Evolutionary conservation across 768 basidiomycete genomes (phyloP).

Genomic region (Hygrocybe coccinea): DNA sequence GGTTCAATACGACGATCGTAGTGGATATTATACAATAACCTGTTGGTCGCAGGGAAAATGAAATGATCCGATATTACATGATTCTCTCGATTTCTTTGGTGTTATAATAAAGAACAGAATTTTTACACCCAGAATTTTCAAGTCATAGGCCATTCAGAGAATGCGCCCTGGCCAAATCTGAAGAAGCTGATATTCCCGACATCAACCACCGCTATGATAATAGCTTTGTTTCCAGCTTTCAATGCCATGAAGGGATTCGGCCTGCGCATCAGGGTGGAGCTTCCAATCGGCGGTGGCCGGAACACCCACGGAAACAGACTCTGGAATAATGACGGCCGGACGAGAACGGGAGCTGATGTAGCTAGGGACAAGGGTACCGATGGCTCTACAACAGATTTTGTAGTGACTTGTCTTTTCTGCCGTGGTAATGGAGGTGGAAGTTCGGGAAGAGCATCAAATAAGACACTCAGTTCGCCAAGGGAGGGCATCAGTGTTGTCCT

Average conservation of each 20-base stretch:
- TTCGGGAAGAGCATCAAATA: slow-evolving; percentile 70
- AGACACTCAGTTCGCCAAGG: slow-evolving; percentile 64
- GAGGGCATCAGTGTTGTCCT: slow-evolving; percentile 79
- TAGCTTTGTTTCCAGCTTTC: slow-evolving; percentile 76
- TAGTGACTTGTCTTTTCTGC: slow-evolving; percentile 28
- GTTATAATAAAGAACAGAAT: not conserved
- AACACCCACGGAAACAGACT: slow-evolving; percentile 27
- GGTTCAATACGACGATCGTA: too few species aligned
- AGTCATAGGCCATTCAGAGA: slow-evolving; percentile 78
- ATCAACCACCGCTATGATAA: slow-evolving; percentile 86
- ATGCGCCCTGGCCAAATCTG: slow-evolving; percentile 78
- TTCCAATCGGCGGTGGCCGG: slow-evolving; percentile 9
- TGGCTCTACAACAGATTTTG: not conserved
- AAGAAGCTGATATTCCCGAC: slow-evolving; percentile 85
- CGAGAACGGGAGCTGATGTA: not conserved
- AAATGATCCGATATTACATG: too few species aligned
- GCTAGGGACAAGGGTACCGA: not conserved
- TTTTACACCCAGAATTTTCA: slow-evolving; percentile 12
- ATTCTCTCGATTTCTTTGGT: too few species aligned
- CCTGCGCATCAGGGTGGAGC: slow-evolving; percentile 29
- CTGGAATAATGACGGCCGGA: slow-evolving; percentile 21
- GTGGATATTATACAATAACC: too few species aligned
- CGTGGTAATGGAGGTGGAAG: slow-evolving; percentile 57
- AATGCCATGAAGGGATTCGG: slow-evolving; percentile 75
- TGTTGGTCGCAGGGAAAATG: too few species aligned